Evolutionary conservation across 768 basidiomycete species (phyloP), one percentile per base, ranked within the genome.

Genomic region (Suillus paluster): DNA sequence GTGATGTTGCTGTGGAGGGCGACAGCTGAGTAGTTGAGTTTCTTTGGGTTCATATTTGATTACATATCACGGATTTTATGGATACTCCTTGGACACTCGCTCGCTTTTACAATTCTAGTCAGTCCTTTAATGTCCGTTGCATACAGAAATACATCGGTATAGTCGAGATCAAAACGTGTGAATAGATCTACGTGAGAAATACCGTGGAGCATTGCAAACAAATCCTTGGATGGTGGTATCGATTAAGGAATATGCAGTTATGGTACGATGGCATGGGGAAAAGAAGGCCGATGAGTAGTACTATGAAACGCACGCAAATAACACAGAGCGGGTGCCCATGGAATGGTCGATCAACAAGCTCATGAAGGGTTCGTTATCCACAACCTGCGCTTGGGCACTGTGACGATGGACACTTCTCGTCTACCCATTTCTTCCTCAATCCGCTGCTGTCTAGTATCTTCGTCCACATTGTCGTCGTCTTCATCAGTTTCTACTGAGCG

Each of bases 341-440:
- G 11, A 30, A 59, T 55, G 33, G 38, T 36, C 25, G 23, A n/a
- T 38, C 50, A 34, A 64, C 34, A 53, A 50, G 36, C 65, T 74
- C 68, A 80, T 69, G 79, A 77, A 15, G 89, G 90, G 73, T 94
- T 94, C 57, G 85, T 82, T 53, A 94, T 83, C 81, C 86, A 86
- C 60, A 94, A 76, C 69, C 84, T 86, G 66, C 91, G 89, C 71
- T 85, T 88, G 21, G 92, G 92, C 14, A 87, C 83, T 46, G 86
- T 81, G 63, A 94, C 84, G 68, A 94, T 91, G n/a, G 89, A 90
- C 34, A 94, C 91, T 65, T 94, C 91, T 54, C 92, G 84, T 66
- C 91, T 81, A 42, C 81, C 86, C 83, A 94, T 91, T 74, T 94
- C 92, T 61, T 89, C 87, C 71, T 94, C 92, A 38, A 93, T 92